Base-by-base conservation (phyloP, 768 basidiomycete genomes). In the Naganishia onofrii region DNA sequence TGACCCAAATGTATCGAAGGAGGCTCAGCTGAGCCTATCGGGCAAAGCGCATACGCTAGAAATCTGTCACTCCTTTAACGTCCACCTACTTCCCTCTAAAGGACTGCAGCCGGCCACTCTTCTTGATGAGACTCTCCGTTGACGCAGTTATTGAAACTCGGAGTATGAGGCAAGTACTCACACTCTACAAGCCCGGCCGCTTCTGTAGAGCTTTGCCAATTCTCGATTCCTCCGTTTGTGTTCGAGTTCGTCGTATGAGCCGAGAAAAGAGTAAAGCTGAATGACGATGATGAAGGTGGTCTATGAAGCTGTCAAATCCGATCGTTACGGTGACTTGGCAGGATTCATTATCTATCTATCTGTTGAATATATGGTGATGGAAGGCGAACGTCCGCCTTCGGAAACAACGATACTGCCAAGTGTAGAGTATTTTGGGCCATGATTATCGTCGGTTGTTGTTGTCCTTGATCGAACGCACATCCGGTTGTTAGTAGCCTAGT, bases 1-100 rank as follows among this genome's bases (percentile, higher is more conserved):
- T 42, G 9, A 42, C 7, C 34, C 34, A 36, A 36, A 36, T 12
- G 34, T 5, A 12, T 36, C 34, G 42, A 42, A 42, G 42, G 42
- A 42, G 42, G 13, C 15, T 42, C 9, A 7, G 34, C 12, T n/a
- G 6, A 36, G 36, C 6, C 12, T 12, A 12, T 12, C 36, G 12
- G 42, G 42, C 21, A 65, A 70, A 71, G 73, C 32, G 34, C 57
- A 17, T 3, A 58, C 31, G 36, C 57, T 36, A 34, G 57, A 58
- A 36, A 58, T 12, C 12, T 31, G 9, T 56, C 15, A 42, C 42
- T 42, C 42, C 42, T 42, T 42, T 15, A 17, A 15, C 23, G 48
- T 51, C 48, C 21, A 42, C 21, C 19, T 21, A 51, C 48, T 51
- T 51, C 48, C 48, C 23, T 6, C 3, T 13, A 51, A 51, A 51